Conservation (phyloP, 305 asterid genomes). For the Galium porrigens region DNA sequence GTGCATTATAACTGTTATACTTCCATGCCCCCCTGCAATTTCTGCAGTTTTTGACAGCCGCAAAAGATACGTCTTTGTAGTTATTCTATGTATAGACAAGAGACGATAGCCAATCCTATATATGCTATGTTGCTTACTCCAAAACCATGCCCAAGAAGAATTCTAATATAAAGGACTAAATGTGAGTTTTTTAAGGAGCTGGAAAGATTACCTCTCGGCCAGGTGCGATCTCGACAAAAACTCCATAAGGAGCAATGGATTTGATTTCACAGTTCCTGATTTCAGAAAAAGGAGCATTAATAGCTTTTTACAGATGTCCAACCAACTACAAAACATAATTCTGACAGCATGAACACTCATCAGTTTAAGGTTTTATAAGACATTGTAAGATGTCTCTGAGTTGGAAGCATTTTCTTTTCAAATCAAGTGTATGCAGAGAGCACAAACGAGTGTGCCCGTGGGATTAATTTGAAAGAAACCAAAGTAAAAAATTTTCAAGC, state of each 20-base stretch:
- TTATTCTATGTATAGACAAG: too few species aligned
- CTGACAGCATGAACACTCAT: not conserved
- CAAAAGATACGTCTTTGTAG: too few species aligned
- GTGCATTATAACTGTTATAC: too few species aligned
- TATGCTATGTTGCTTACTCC: not conserved
- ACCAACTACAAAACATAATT: not conserved
- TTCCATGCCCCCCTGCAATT: too few species aligned
- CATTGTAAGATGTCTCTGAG: not conserved
- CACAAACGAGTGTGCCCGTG: not conserved
- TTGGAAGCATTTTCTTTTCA: not conserved
- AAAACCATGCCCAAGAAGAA: not conserved
- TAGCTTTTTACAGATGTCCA: not conserved
- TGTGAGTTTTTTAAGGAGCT: conserved; percentile 8
- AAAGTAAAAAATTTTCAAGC: conserved; percentile 1
- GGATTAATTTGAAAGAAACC: not conserved
- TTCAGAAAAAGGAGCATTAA: conserved; percentile 16
- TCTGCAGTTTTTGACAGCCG: too few species aligned
- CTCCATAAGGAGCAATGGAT: conserved; percentile 79
- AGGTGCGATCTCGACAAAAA: conserved; percentile 77
- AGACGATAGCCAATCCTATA: too few species aligned
- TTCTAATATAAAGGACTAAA: not conserved
- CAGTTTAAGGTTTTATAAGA: not conserved
- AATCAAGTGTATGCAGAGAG: not conserved
- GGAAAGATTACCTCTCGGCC: conserved; percentile 65
- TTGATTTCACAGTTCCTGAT: conserved; percentile 90